Base-by-base conservation (phyloP, 495 filamentous ascomycete species). In the Aspergillus hancockii region DNA sequence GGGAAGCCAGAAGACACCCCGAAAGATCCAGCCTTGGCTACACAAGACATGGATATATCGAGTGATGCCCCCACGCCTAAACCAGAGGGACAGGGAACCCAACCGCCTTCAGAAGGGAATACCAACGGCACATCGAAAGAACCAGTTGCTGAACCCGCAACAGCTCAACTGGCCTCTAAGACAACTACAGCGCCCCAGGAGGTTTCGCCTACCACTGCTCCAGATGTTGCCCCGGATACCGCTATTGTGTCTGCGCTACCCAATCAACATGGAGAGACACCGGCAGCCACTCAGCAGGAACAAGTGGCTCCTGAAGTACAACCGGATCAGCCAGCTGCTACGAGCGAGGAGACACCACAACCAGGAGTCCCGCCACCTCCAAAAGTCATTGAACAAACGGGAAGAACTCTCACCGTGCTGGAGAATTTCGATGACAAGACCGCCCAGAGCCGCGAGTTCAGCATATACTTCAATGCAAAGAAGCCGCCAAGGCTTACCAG, bases 351-450 rank as follows among this genome's bases (percentile, higher is more conserved):
- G 30, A 45, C 64, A 32, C 47, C 43, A 28, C 63, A 62, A 53
- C 65, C 67, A 0, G 62, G 64, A 57, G 45, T 63, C 14, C 73
- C 72, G 54, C 60, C 67, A 43, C 55, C 66, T 31, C 73, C 76
- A 52, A 71, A 71, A 55, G 69, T 80, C 23, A 75, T 80, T 50
- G 81, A 85, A 63, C 63, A 81, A 32, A 79, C 78, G 13, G 80
- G 75, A 41, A 77, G 81, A 49, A 79, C 71, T 43, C 61, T 85
- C 18, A 79, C 83, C 9, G 72, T 83, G 31, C 71, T 85, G 25
- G 79, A 79, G 63, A 83, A 84, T 49, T 82, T 85, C 55, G 83
- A 85, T 57, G 73, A 80, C 36, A 74, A 75, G 59, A 78, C 76
- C 22, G 77, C 79, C 28, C 79, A 81, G 52, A 76, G 70, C 56